Evolutionary conservation across 257 asterid species (phyloP), one percentile per base, ranked within the genome.

Genomic region (Nicotiana obtusifolia): DNA sequence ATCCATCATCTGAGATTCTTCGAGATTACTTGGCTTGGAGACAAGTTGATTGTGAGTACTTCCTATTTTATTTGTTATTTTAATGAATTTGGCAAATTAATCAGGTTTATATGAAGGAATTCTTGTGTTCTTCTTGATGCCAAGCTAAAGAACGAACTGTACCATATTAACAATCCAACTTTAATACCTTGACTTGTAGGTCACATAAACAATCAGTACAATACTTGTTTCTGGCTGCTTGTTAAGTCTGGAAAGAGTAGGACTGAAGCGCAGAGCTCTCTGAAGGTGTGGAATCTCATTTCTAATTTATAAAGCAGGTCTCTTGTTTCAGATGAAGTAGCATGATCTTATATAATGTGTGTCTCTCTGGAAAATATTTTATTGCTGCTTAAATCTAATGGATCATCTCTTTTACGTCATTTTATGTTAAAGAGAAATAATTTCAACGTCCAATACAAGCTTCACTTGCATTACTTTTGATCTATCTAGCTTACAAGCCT

Each of bases 191-290:
- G 67, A 85, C 81, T 53, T 85, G 81, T 90, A 94, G 98, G 98
- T 80, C 99, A 95, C 85, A 95, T 93, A 80, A 95, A 93, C 86
- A 95, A 93, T 87, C 98, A 93, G 87, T 92, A 95, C 83, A 95
- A 95, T 81, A 89, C 97, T 84, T 92, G 99, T 87, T 93, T 93
- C 84, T 95, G 99, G 99, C 88, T 90, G 94, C 99, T 93, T 57
- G 98, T 95, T 28, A 92, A 95, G 83, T 93, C 93, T 24, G 96
- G 97, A 75, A 92, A 84, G 90, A 95, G 89, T 89, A 92, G 89
- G 87, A 86, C 87, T 64, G 95, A 90, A 67, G 93, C 99, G 77
- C 98, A 95, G 64, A 87, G 85, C 31, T 44, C 33, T 77, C 89
- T 93, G 84, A 93, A 93, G 97, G 97, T 90, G 83, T 68, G 67